Evolutionary conservation across 2,329 filamentous ascomycete species (phyloP), one percentile per base, ranked within the genome.

Genomic region (Didymella sp.): DNA sequence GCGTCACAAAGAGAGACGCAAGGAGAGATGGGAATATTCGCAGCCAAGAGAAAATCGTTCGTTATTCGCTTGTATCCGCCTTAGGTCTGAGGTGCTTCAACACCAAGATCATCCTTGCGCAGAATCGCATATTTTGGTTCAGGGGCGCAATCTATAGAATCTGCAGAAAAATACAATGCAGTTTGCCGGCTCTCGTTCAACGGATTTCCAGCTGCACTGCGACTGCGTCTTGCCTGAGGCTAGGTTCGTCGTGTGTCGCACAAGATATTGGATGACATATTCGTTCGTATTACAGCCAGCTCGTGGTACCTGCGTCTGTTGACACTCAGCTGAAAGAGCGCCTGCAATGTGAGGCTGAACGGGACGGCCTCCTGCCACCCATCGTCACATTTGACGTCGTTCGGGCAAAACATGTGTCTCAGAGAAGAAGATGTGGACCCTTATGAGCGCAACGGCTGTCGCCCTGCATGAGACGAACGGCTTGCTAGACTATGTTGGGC

Each of bases 371-470:
- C 30, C 43, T 45, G 46, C 47, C 49, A 52, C 21, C 35, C 44
- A 62, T 61, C 63, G 63, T 68, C 63, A 67, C 60, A 47, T 27
- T 63, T 65, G 62, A 63, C 64, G 62, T 62, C 61, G 33, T 58
- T 41, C 49, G 48, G 46, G 51, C 58, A 59, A 58, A 49, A 56
- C 44, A 52, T 54, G 45, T 40, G 44, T 46, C 31, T 24, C n/a
- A 31, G 11, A 40, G 56, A 48, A 56, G 51, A 45, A 31, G 44
- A 15, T 33, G 45, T 52, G 54, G 54, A n/a, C 30, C 52, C 49
- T 27, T 31, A 59, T 61, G 57, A 59, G 55, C 53, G 56, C 55
- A 62, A 58, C 56, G 63, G 62, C 51, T 57, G 60, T n/a, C 48
- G 47, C 63, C 64, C 64, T 67, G 64, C 61, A 59, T 66, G 31